Evolutionary conservation across 306 rosid species (phyloP), one percentile per base, ranked within the genome.

Genomic region (Echinosophora koreensis): DNA sequence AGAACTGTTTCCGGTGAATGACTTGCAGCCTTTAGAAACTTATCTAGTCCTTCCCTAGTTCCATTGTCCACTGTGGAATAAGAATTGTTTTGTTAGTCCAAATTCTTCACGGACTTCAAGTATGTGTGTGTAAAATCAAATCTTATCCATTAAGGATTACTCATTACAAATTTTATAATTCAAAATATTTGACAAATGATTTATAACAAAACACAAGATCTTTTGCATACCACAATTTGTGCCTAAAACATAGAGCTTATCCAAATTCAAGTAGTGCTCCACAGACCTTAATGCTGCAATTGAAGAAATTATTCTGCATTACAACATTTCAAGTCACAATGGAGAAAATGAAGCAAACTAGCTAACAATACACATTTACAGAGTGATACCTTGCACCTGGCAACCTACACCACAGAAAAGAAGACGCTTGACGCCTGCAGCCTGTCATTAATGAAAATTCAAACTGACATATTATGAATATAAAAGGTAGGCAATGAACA

Each of bases 361-460:
- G 64, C 52, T 50, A 69, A 41, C 12, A 16, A 46, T 65, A 66
- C 73, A 67, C 41, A 61, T 67, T 47, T 74, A 8, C 12, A 73
- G 8, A 81, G 75, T 47, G 34, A 75, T 84, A 95, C 98, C 97
- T 90, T 92, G 93, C 81, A 92, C 98, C 88, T 95, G 98, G 86
- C 98, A 95, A 66, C 98, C 98, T 49, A 95, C 98, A 64, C 98
- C 98, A 47, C 98, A 95, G 87, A 95, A 95, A 73, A 95, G 98
- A 84, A 95, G 97, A 65, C 97, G 94, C 86, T 92, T 95, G 69
- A 95, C 96, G 4, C 92, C 95, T 18, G 97, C 97, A 78, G 98
- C 98, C 97, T 95, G 80, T 80, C 71, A 16, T 14, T 74, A n/a
- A 59, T 50, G 51, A 81, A 80, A 73, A 70, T 74, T 75, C 54